Evolutionary conservation across 495 filamentous ascomycete species (phyloP), one percentile per base, ranked within the genome.

Genomic region (Astrothelium subdiscretum): DNA sequence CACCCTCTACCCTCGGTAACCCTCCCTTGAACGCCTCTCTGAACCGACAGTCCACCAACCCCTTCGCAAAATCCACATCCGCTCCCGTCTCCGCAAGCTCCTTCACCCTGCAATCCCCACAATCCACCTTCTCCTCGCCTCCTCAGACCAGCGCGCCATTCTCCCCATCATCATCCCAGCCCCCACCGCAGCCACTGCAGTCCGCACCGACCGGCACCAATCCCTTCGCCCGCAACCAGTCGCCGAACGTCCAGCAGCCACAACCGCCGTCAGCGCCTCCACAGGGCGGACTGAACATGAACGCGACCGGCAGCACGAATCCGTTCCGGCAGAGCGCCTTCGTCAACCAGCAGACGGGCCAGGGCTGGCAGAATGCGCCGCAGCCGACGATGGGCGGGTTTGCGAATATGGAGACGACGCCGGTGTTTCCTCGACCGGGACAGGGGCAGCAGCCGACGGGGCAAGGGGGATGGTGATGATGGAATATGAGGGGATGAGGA

Each of bases 241-340:
- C 61, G 35, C 59, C 57, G 0, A 26, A 29, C 15, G 29, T 58
- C 8, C 48, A 38, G 31, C 40, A 64, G 58, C 54, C 58, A 32
- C 63, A 48, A 40, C 63, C 69, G 68, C 32, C 71, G 70, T 27
- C 73, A 71, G 24, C 77, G 77, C 82, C 2, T 76, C 75, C 57
- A 64, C 66, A 27, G 71, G 71, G 66, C 1, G 71, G 70, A 2
- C 75, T 87, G 18, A 75, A 79, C 59, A 76, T 80, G 20, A 85
- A 87, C 63, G 83, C 85, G 3, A 96, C 94, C 1, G 92, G 91
- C 8, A 91, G 85, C 68, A 97, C 92, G 18, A 97, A 97, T 71
- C 92, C 92, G 1, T 97, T 97, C 82, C 82, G 92, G 10, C 90
- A 96, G 71, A 87, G 86, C 59, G 81, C 85, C 0, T 95, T 96